Evolutionary conservation across 2,329 filamentous ascomycete species (phyloP).

Genomic region (Pyrenochaeta sp.): DNA sequence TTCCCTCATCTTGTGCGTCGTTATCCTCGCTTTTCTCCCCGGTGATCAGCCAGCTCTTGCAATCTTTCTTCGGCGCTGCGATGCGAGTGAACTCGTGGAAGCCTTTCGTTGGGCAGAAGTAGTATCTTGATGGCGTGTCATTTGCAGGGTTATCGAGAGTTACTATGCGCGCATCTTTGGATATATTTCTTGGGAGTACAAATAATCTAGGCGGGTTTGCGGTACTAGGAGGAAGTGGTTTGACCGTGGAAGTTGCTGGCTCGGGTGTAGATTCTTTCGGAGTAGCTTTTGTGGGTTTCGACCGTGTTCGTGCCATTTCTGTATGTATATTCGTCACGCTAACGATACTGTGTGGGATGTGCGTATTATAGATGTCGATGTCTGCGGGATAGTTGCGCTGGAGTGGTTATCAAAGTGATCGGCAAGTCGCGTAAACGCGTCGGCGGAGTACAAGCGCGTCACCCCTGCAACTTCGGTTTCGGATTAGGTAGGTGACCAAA

Average conservation of each 20-base stretch:
- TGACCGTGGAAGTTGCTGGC: conserved; percentile 25
- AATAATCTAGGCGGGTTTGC: conserved; percentile 62
- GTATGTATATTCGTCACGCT: not conserved
- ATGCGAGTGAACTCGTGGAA: conserved; percentile 70
- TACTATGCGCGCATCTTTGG: conserved; percentile 63
- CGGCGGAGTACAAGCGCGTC: conserved; percentile 29
- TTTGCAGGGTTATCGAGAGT: conserved; percentile 65
- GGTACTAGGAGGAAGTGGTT: conserved; percentile 47
- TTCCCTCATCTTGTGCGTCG: conserved; percentile 10
- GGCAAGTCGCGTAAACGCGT: conserved; percentile 26
- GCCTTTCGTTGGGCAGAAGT: conserved; percentile 66
- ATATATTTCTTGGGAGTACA: conserved; percentile 63
- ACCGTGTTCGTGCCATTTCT: conserved; percentile 48
- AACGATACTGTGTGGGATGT: not conserved
- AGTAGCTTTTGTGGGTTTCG: conserved; percentile 34
- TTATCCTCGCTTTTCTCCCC: conserved; percentile 19
- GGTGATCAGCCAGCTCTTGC: conserved; percentile 64
- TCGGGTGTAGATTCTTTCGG: conserved; percentile 34
- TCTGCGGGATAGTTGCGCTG: not conserved
- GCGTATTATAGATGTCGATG: not conserved
- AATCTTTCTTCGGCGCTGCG: conserved; percentile 58
- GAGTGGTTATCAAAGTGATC: conserved; percentile 1
- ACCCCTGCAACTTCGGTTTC: conserved; percentile 40
- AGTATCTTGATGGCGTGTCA: conserved; percentile 59
- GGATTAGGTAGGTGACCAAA: conserved; percentile 33